Evolutionary conservation across 106 monocot genomes (phyloP).

Genomic region (Acorus calamus): DNA sequence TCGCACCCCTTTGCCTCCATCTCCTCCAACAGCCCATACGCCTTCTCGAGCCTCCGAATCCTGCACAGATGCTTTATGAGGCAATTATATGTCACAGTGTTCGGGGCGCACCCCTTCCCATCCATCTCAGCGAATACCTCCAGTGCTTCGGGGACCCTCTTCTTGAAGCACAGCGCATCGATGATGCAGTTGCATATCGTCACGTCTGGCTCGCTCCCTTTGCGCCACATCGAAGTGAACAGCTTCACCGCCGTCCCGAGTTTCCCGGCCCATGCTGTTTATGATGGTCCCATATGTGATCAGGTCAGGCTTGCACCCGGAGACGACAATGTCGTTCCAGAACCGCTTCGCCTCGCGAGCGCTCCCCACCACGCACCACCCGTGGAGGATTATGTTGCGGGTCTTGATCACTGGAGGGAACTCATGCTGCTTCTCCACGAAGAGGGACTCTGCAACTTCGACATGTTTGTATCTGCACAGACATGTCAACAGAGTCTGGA

Average conservation of each 20-base stretch:
- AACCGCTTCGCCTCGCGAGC: constrained; percentile 60
- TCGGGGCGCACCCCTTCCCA: constrained; percentile 45
- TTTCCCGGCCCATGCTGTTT: constrained; percentile 58
- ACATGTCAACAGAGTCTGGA: constrained; percentile 58
- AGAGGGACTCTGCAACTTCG: constrained; percentile 80
- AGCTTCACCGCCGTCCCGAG: constrained; percentile 47
- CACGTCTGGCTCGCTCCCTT: constrained; percentile 58
- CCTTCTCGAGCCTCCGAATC: constrained; percentile 68
- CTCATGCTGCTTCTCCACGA: constrained; percentile 49
- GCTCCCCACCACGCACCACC: constrained; percentile 81
- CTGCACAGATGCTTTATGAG: constrained; percentile 80
- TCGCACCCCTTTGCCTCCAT: constrained; percentile 57
- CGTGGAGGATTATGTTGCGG: constrained; percentile 81
- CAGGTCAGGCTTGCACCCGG: constrained; percentile 58
- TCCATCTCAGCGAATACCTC: constrained; percentile 69
- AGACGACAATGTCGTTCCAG: constrained; percentile 79
- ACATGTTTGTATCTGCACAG: constrained; percentile 88
- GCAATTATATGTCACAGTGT: constrained; percentile 73
- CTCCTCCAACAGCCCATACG: constrained; percentile 53
- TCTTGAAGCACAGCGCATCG: constrained; percentile 76
- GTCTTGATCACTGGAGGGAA: constrained; percentile 67
- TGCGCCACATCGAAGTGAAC: constrained; percentile 60
- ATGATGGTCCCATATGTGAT: constrained; percentile 78
- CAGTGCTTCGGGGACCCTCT: constrained; percentile 77
- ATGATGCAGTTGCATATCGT: constrained; percentile 73